A percentile compares a stretch with the other conserved stretches of the same genome.
Evolutionary conservation across 495 filamentous ascomycete species (phyloP).

Genomic region (Penicillium taxi): DNA sequence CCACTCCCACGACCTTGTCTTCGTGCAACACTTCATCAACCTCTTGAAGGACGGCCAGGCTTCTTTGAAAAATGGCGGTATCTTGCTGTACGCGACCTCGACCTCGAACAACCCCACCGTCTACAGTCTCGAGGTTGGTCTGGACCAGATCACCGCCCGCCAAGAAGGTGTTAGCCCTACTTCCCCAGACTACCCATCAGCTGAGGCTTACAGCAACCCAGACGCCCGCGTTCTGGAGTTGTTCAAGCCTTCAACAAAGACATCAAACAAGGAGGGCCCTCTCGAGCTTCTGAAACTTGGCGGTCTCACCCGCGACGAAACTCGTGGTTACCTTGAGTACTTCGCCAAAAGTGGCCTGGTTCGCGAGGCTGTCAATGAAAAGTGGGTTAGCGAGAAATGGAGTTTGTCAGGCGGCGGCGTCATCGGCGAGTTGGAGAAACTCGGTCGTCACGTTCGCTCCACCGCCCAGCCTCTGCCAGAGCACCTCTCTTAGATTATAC

Average conservation of each 20-base stretch:
- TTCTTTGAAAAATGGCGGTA: conserved; percentile 66
- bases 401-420: conserved; percentile 71
- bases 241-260: conserved; percentile 28
- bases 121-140: conserved; percentile 56
- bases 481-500: too few species aligned
- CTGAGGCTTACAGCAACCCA: conserved; percentile 55
- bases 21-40: conserved; percentile 68
- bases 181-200: conserved; percentile 40
- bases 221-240: conserved; percentile 58
- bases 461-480: conserved; percentile 15
- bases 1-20: conserved; percentile 77
- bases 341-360: conserved; percentile 81
- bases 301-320: conserved; percentile 66
- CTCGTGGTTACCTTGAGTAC: conserved; percentile 81
- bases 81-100: conserved; percentile 65
- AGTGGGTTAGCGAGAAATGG: conserved; percentile 76
- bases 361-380: conserved; percentile 58
- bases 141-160: conserved; percentile 44
- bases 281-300: conserved; percentile 51
- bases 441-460: conserved; percentile 44
- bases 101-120: conserved; percentile 54
- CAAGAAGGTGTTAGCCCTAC: conserved; percentile 27
- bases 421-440: conserved; percentile 72
- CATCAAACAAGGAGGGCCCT: conserved; percentile 27
- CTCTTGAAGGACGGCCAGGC: conserved; percentile 49